These are phyloP conservation scores for Chondrus crispus DNA, from an alignment of 23 red algal species.

Conservation along the genomic window DNA sequence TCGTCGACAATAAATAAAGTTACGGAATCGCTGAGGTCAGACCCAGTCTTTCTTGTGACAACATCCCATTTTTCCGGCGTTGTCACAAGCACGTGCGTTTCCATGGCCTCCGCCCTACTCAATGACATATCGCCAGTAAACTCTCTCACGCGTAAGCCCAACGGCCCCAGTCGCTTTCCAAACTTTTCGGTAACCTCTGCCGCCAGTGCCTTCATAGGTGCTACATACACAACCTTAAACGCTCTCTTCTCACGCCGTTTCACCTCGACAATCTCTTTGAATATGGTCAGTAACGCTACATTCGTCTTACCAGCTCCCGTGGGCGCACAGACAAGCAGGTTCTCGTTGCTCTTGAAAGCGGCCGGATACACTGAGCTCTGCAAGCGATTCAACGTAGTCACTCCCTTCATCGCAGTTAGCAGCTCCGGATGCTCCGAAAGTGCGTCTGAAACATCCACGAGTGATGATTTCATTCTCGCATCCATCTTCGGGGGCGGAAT, in stretches of 20 bases:
- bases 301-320: constrained; percentile 99
- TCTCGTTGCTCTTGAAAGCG: constrained; percentile 78
- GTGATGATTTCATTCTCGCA: not conserved
- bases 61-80: constrained; percentile 99
- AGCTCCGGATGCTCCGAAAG: constrained; percentile 45
- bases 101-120: constrained; percentile 51
- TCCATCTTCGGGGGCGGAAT: constrained; percentile 60
- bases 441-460: constrained; percentile 33
- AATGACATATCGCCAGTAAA: constrained; percentile 88
- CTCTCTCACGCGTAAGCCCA: constrained; percentile 78
- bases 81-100: constrained; percentile 88
- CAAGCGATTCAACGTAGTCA: constrained; percentile 68
- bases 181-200: constrained; percentile 93
- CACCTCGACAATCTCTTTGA: constrained; percentile 63
- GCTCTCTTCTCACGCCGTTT: constrained; percentile 11
- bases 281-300: constrained; percentile 86
- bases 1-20: constrained; percentile 97
- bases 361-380: constrained; percentile 80
- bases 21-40: constrained; percentile 62
- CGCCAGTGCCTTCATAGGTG: constrained; percentile 98
- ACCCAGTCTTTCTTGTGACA: constrained; percentile 83
- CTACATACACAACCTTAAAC: constrained; percentile 90
- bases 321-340: constrained; percentile 94
- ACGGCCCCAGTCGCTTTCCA: constrained; percentile 33
- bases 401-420: constrained; percentile 51